Conservation (phyloP, 352 stramenopile genomes). For the Blastocystis sp. region DNA sequence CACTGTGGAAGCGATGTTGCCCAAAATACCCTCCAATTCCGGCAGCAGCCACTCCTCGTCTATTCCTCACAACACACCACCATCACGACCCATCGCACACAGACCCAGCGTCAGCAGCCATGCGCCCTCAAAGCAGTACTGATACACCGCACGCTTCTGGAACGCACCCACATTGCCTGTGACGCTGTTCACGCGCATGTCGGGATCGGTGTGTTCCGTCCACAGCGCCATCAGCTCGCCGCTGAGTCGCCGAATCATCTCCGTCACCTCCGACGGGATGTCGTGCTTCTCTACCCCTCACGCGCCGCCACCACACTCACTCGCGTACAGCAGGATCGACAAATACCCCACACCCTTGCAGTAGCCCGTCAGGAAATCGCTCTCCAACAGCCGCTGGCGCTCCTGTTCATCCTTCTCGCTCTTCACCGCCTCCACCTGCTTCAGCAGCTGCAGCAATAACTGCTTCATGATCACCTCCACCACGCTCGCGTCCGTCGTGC, state of each 20-base stretch:
- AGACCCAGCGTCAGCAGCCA: conserved; percentile 40
- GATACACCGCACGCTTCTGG: conserved; percentile 1
- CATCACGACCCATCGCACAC: not conserved
- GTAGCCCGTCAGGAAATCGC: conserved; percentile 20
- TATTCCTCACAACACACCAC: not conserved
- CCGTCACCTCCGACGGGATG: conserved; percentile 24
- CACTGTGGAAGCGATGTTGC: not conserved
- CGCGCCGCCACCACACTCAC: not conserved
- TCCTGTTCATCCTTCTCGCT: not conserved
- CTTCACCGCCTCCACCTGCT: not conserved
- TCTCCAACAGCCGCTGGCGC: not conserved
- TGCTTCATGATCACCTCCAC: conserved; percentile 71
- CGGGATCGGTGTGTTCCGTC: not conserved
- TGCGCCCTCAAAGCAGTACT: conserved; percentile 25
- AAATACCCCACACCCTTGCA: conserved; percentile 38
- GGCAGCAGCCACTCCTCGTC: conserved; percentile 67
- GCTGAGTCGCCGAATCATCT: not conserved
- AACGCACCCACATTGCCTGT: conserved; percentile 1
- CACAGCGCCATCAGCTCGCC: conserved; percentile 25
- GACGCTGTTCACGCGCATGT: conserved; percentile 13
- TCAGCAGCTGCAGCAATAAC: conserved; percentile 23
- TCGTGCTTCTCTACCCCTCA: conserved; percentile 43
- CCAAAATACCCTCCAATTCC: conserved; percentile 42
- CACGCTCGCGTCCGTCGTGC: conserved; percentile 5
- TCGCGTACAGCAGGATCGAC: conserved; percentile 31